Base-by-base conservation (phyloP, 2,329 filamentous ascomycete species). In the Zasmidium cellare region DNA sequence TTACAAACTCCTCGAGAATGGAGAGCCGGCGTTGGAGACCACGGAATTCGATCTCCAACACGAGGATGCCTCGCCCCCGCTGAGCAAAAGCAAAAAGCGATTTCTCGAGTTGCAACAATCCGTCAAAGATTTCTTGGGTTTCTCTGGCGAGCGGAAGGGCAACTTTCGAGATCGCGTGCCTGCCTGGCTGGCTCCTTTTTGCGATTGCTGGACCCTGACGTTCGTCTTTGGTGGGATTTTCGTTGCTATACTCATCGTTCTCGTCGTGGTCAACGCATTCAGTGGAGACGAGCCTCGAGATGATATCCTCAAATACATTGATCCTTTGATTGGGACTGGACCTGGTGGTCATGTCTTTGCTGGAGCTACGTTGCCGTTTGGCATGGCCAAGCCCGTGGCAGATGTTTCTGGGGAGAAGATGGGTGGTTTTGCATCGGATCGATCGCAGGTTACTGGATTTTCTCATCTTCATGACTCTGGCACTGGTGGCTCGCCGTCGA, bases 401-500 rank as follows among this genome's bases (percentile, higher is more conserved):
- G 62, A 65, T 51, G 60, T 61, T 16, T 23, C 23, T 14, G 58
- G 82, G 76, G 60, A 65, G 19, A 63, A 56, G 35, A 58, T 61
- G 56, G 62, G 57, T 44, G 83, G 83, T 0, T 86, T 84, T 67
- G 79, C 81, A 9, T 79, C 76, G 5, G 75, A 78, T 52, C 69
- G 70, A 12, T 73, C 69, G 52, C 72, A 72, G 19, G 69, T 79
- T 24, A 76, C 73, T 14, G 76, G 76, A 5, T 78, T 79, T 61
- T 75, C 71, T 9, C 67, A 64, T 3, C 77, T 80, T 72, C 80
- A 82, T 63, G 80, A 82, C 59, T 77, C 74, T 47, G 79, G 79
- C 14, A 81, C 79, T 20, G 79, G 67, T 46, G 62, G 62, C n/a
- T 50, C 69, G 76, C 84, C 87, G 0, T 90, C 86, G 1, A 74